phyloP scores from a whole-genome alignment of 2,329 filamentous ascomycete genomes.

The Diaporthe eres region DNA sequence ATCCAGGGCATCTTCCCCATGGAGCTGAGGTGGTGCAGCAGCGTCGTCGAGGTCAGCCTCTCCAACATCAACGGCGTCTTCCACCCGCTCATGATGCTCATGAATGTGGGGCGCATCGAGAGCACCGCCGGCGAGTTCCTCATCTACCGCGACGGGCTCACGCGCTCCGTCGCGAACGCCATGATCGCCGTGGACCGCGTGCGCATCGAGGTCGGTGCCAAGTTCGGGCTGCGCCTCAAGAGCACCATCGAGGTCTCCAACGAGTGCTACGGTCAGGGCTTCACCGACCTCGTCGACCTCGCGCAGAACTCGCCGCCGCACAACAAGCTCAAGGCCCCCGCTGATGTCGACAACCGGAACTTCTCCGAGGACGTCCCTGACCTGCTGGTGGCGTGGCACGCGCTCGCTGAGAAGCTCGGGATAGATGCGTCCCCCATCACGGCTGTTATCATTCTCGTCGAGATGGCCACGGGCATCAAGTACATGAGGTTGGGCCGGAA shows the following conservation, averaged over 20 bases:
- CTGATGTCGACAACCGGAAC: constrained; percentile 44
- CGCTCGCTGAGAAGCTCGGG: constrained; percentile 43
- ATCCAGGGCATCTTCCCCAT: constrained; percentile 44
- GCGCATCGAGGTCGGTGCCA: constrained; percentile 45
- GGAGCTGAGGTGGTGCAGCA: constrained; percentile 47
- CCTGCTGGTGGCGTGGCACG: constrained; percentile 44
- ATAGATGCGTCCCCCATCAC: constrained; percentile 44
- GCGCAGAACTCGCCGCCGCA: constrained; percentile 46
- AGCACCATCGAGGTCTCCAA: constrained; percentile 45
- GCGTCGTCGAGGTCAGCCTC: constrained; percentile 47
- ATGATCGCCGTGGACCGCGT: constrained; percentile 45
- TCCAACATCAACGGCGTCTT: constrained; percentile 48
- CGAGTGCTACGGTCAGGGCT: constrained; percentile 46
- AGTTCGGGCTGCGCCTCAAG: constrained; percentile 45
- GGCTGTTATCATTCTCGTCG: constrained; percentile 43
- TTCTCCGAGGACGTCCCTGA: constrained; percentile 46
- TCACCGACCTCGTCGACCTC: constrained; percentile 45
- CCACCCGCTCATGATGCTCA: constrained; percentile 47
- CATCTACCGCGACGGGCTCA: constrained; percentile 44
- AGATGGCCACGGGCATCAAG: constrained; percentile 43
- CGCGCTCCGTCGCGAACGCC: constrained; percentile 43
- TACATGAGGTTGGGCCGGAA: constrained; percentile 43
- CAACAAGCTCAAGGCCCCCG: constrained; percentile 44
- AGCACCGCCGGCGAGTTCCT: constrained; percentile 46
- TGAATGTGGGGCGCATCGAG: constrained; percentile 49